Evolutionary conservation across 1,284 basidiomycete genomes (phyloP).

Genomic region (Gomphus bonarii): DNA sequence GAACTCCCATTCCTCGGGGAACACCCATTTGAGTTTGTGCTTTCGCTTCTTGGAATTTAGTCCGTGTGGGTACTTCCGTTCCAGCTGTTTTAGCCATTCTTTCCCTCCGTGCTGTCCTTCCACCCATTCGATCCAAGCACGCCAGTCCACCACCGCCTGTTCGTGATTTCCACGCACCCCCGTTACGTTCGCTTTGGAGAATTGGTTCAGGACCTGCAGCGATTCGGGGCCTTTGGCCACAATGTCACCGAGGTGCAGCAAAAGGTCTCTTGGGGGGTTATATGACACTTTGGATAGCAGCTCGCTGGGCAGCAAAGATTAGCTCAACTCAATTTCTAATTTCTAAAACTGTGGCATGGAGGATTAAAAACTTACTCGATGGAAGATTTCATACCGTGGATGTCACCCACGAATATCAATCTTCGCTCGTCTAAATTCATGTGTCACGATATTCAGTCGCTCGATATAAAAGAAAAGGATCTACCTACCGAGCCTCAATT

Average conservation of each 20-base stretch:
- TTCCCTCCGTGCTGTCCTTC: constrained; percentile 25
- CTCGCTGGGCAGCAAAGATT: no score
- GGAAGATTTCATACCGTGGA: constrained; percentile 70
- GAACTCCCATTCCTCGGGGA: constrained; percentile 59
- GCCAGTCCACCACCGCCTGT: constrained; percentile 80
- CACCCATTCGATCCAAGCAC: constrained; percentile 57
- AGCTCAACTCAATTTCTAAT: no score
- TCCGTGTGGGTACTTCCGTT: constrained; percentile 29
- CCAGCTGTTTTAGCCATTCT: constrained; percentile 24
- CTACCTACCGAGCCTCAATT: constrained; percentile 14
- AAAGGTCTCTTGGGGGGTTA: constrained; percentile 44
- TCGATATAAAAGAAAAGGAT: not conserved
- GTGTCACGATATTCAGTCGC: no score
- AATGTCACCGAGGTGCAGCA: constrained; percentile 78
- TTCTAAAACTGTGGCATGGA: not conserved
- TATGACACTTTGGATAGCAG: constrained; percentile 56
- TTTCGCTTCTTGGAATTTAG: constrained; percentile 26
- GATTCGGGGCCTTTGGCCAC: constrained; percentile 63
- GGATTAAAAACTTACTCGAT: constrained; percentile 50
- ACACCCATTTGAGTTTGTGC: constrained; percentile 11
- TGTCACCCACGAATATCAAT: constrained; percentile 69
- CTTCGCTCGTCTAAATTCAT: constrained; percentile 28
- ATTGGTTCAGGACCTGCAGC: constrained; percentile 51
- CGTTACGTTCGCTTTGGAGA: constrained; percentile 47
- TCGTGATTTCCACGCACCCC: constrained; percentile 91